A percentile compares a stretch with the other conserved stretches of the same genome.
Conservation (phyloP, 768 basidiomycete species). For the Dendrothele bispora region DNA sequence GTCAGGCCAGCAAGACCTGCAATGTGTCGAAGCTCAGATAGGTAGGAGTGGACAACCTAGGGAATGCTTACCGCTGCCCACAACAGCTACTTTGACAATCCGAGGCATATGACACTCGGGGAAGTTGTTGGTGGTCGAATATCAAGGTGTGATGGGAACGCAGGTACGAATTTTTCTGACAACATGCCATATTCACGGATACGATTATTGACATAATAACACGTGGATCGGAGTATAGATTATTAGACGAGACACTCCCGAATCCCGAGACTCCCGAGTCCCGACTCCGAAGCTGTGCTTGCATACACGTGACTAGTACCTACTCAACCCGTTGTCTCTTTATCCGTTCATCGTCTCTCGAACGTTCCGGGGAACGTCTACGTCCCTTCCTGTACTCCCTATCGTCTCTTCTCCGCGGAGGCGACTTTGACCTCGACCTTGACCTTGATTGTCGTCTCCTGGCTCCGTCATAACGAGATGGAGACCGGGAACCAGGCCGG, state of each 20-base stretch:
- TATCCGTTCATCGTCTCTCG: conserved; percentile 36
- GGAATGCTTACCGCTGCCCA: too few species aligned
- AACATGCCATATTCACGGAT: not conserved
- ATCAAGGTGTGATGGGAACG: conserved; percentile 2
- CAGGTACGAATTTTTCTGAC: not conserved
- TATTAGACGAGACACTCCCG: too few species aligned
- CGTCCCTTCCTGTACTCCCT: conserved; percentile 22
- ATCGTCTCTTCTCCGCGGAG: conserved; percentile 23
- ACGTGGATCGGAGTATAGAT: too few species aligned
- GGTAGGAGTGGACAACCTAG: too few species aligned
- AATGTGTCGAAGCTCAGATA: too few species aligned
- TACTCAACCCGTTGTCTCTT: conserved; percentile 62
- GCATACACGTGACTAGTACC: conserved; percentile 18
- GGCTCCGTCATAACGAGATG: too few species aligned
- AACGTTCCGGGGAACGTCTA: conserved; percentile 32
- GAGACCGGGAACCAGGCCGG: too few species aligned
- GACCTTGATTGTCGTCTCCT: conserved; percentile 11
- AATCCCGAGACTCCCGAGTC: too few species aligned
- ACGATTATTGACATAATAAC: too few species aligned
- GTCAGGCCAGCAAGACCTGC: conserved; percentile 71
- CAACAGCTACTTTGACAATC: conserved; percentile 61
- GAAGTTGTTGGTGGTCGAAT: too few species aligned
- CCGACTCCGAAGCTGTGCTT: too few species aligned
- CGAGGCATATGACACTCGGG: conserved; percentile 16
- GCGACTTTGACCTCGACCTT: conserved; percentile 28